These are phyloP conservation scores for Sporisorium reilianum DNA, from an alignment of 1,284 basidiomycete genomes.

Conservation along the genomic window DNA sequence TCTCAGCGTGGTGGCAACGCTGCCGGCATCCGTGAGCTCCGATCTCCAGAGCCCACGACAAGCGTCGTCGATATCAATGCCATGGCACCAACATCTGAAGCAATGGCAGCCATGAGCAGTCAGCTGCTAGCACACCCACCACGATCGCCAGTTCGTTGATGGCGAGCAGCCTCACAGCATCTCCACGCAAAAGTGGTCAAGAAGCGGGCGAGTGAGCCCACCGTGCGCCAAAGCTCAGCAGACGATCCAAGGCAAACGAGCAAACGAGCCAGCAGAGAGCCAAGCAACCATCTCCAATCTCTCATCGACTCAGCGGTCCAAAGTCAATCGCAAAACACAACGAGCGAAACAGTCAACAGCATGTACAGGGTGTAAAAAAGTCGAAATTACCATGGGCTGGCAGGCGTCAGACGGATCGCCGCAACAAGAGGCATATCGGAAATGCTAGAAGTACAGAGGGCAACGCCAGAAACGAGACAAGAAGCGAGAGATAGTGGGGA, in stretches of 20 bases:
- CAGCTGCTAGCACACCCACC: not conserved
- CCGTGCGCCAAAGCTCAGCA: too few species aligned
- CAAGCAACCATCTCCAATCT: not conserved
- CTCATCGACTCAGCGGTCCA: not conserved
- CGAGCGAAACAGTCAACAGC: not conserved
- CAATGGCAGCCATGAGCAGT: not conserved
- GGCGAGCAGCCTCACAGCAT: not conserved
- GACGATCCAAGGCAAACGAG: too few species aligned
- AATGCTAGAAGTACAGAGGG: conserved; percentile 56
- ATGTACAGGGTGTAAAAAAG: conserved; percentile 44
- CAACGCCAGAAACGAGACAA: conserved; percentile 47
- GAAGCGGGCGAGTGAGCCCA: too few species aligned
- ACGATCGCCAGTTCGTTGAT: not conserved
- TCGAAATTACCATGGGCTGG: conserved; percentile 52
- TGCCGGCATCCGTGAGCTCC: not conserved
- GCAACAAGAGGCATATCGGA: conserved; percentile 53
- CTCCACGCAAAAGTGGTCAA: too few species aligned
- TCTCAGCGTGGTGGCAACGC: not conserved
- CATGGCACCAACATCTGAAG: not conserved
- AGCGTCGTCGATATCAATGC: not conserved
- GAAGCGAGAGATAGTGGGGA: conserved; percentile 7
- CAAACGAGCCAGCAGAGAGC: too few species aligned
- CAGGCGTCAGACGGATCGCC: conserved; percentile 44
- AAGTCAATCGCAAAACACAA: not conserved
- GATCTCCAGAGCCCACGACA: not conserved